Evolutionary conservation across 2,329 filamentous ascomycete genomes (phyloP), one percentile per base, ranked within the genome.

Genomic region (Aspergillus sp.): DNA sequence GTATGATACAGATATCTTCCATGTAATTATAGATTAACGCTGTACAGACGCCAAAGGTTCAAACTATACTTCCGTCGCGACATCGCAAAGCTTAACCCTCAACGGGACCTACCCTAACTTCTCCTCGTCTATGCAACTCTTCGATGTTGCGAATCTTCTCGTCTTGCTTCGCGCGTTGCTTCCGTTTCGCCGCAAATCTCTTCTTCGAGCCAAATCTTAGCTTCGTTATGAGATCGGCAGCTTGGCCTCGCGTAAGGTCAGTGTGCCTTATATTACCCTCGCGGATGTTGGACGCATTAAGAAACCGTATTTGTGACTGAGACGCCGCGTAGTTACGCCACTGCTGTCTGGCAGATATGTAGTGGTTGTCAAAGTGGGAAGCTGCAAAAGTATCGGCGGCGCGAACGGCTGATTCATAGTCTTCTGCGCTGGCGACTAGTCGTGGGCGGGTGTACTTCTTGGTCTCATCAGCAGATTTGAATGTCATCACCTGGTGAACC

Each of bases 221-320:
- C 74, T 96, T 96, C 7, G 91, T 96, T 63, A 98, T 96, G 89
- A 96, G 93, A 71, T 97, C 93, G 4, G 83, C 83, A 4, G 92
- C 93, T 70, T 86, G 86, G 7, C 93, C 93, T 69, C 93, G 95
- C 14, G 84, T 92, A 57, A 96, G 67, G 27, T 87, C 82, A 23
- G 45, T 55, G 3, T 54, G 31, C 3, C 37, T 47, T 8, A 68
- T 60, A 21, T 52, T 56, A 21, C 59, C 63, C 9, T 66, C 45
- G 6, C 66, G 62, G 31, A 73, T 63, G 1, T 60, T 64, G 17
- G 69, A 61, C 55, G 73, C 73, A 58, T 81, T 80, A 39, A 82
- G 63, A 55, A 79, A 73, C 5, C 66, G 63, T 15, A 81, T 49
- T 54, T 81, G 86, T 3, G 76, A 76, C 23, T 78, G 67, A 0